Conservation (phyloP, 139 green algal genomes). For the Chlorella vulgaris region DNA sequence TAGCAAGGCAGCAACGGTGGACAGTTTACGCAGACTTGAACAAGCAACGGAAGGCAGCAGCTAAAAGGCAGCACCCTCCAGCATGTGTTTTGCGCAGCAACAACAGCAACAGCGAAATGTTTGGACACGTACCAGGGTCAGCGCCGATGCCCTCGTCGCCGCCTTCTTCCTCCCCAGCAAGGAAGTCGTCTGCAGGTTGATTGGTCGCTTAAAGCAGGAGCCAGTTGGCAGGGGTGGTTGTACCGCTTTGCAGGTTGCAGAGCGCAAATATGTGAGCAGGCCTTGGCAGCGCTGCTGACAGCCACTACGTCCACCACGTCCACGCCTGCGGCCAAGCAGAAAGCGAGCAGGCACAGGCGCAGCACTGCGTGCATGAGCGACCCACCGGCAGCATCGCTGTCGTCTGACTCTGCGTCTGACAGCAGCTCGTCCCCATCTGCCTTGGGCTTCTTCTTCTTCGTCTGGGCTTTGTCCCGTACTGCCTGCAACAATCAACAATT, state of each 20-base stretch:
- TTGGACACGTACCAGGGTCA: slow-evolving; percentile 23
- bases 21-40: too few species aligned
- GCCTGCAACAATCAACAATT: not conserved
- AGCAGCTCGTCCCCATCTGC: slow-evolving; percentile 18
- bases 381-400: slow-evolving; percentile 18
- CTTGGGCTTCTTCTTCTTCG: slow-evolving; percentile 15
- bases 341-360: too few species aligned
- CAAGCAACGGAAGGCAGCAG: too few species aligned
- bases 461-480: slow-evolving; percentile 8
- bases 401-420: slow-evolving; percentile 10
- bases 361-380: not conserved
- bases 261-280: not conserved
- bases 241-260: not conserved
- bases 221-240: not conserved
- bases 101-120: too few species aligned
- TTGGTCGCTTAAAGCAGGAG: too few species aligned
- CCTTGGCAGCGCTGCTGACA: too few species aligned
- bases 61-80: too few species aligned
- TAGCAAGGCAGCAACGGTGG: too few species aligned
- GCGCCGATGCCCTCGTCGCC: slow-evolving; percentile 48
- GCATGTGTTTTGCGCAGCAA: too few species aligned
- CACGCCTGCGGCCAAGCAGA: too few species aligned
- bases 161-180: slow-evolving; percentile 53
- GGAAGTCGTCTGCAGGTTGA: slow-evolving; percentile 43
- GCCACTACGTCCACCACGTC: too few species aligned